These are phyloP conservation scores for Isatis lusitanica DNA, from an alignment of 441 rosid genomes.

Conservation along the genomic window DNA sequence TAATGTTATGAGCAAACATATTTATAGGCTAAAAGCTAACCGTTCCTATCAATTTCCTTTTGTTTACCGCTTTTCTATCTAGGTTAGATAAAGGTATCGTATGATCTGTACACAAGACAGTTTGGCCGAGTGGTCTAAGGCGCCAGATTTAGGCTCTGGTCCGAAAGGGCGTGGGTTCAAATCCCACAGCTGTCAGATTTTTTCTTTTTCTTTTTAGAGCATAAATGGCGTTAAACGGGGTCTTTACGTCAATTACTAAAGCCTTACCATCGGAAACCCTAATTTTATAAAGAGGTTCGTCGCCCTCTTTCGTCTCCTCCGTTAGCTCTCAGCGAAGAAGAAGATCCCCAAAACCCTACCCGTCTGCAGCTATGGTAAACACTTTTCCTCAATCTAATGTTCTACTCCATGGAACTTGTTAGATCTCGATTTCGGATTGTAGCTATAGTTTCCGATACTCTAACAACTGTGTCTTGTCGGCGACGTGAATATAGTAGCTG, in stretches of 20 bases:
- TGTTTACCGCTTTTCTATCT: too few species aligned
- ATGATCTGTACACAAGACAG: conserved; percentile 38
- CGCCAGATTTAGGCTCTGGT: conserved; percentile 99
- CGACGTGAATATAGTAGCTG: too few species aligned
- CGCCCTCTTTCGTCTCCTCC: neutral
- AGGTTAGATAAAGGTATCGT: too few species aligned
- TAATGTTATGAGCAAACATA: too few species aligned
- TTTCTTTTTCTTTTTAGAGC: neutral
- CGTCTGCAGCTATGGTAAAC: conserved; percentile 15
- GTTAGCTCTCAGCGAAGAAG: conserved; percentile 18
- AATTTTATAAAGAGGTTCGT: neutral
- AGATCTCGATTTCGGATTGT: neutral
- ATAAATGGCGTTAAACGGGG: neutral
- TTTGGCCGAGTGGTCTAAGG: conserved; percentile 99
- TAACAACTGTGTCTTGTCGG: neutral
- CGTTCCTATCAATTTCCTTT: neutral
- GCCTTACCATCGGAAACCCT: neutral
- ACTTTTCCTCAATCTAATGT: neutral
- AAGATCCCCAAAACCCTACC: neutral
- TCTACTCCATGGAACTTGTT: neutral
- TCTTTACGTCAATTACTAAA: conserved; percentile 16
- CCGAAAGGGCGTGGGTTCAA: conserved; percentile 99
- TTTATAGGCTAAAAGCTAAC: too few species aligned
- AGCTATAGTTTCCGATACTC: neutral
- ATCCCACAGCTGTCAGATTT: conserved; percentile 83